Evolutionary conservation across 495 filamentous ascomycete genomes (phyloP).

Genomic region (Xanthoparmelia taractica): DNA sequence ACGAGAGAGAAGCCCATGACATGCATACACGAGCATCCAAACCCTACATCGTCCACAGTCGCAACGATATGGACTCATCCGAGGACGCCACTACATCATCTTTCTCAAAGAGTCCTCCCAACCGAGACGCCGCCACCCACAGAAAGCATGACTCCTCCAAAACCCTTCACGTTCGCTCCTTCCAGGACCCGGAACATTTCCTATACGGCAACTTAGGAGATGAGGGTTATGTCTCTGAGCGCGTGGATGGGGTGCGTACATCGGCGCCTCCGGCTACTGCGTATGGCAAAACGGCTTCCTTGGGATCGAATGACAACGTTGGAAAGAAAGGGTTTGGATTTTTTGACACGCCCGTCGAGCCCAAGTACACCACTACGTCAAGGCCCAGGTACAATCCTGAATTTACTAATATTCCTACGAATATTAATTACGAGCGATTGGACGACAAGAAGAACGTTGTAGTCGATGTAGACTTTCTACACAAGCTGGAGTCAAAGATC

Average conservation of each 20-base stretch:
- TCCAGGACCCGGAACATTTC: background rate
- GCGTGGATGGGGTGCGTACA: background rate
- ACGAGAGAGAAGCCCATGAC: background rate
- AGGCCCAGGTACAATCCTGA: background rate
- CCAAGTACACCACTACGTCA: background rate
- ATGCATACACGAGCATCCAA: background rate
- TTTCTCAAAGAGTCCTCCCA: background rate
- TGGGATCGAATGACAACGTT: background rate
- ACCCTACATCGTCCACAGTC: background rate
- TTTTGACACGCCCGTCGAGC: background rate
- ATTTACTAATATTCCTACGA: background rate
- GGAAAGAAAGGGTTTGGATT: background rate
- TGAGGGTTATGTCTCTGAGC: background rate
- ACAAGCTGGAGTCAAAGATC: background rate
- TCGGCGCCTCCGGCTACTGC: background rate
- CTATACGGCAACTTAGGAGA: background rate
- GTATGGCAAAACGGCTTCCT: background rate
- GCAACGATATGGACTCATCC: background rate
- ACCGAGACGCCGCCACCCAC: background rate
- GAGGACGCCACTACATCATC: background rate
- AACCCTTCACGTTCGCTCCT: background rate
- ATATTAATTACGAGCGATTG: background rate
- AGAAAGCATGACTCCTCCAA: background rate
- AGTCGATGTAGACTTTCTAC: background rate
- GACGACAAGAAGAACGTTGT: background rate